Evolutionary conservation across 2,329 filamentous ascomycete genomes (phyloP).

Genomic region (Xylaria sp.): DNA sequence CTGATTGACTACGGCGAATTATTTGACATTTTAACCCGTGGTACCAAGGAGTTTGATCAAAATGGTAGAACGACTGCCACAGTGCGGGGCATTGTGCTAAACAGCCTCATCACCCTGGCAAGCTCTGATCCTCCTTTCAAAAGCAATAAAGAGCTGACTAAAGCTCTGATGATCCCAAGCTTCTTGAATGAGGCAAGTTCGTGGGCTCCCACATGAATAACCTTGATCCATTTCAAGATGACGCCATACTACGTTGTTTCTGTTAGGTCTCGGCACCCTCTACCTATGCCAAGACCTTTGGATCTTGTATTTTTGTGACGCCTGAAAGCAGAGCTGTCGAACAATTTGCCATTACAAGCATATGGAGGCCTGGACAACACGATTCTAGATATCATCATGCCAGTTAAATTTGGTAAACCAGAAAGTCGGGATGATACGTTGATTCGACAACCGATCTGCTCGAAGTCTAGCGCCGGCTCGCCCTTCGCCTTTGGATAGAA

Average conservation of each 20-base stretch:
- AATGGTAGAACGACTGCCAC: constrained; percentile 30
- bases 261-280: too few species aligned
- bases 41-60: constrained; percentile 43
- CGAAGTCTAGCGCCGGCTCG: not conserved
- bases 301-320: constrained; percentile 39
- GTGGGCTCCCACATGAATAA: too few species aligned
- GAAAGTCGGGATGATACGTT: not conserved
- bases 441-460: not conserved
- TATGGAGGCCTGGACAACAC: constrained; percentile 39
- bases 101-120: constrained; percentile 44
- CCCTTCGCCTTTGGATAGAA: not conserved
- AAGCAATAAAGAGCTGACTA: constrained; percentile 41
- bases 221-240: too few species aligned
- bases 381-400: constrained; percentile 43
- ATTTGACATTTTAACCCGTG: constrained; percentile 41
- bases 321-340: constrained; percentile 37
- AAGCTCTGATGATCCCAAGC: constrained; percentile 44
- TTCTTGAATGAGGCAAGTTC: constrained; percentile 40
- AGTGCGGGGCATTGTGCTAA: constrained; percentile 27
- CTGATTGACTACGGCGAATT: constrained; percentile 35
- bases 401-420: constrained; percentile 41
- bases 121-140: constrained; percentile 41
- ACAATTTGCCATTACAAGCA: constrained; percentile 40
- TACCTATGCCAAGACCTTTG: too few species aligned
- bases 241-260: too few species aligned